Conservation (phyloP, 805 yeast genomes). For the Priceomyces fermenticarens region DNA sequence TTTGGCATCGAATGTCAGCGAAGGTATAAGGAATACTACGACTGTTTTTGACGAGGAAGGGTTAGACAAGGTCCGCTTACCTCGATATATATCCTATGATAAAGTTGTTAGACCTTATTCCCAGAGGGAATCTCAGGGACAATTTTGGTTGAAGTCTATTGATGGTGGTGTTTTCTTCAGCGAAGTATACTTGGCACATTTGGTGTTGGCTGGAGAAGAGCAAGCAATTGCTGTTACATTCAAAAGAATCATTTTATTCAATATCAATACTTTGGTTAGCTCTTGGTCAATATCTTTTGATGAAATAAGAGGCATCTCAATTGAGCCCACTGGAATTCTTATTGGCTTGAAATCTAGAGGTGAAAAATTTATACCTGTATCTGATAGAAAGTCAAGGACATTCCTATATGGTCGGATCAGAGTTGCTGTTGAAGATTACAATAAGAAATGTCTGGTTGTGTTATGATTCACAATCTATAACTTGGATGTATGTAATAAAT, state of each 20-base stretch:
- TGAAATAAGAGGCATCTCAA: constrained; percentile 63
- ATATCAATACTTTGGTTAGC: constrained; percentile 54
- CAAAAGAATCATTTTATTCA: constrained; percentile 64
- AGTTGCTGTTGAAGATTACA: constrained; percentile 77
- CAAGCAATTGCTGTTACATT: constrained; percentile 73
- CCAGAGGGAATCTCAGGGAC: constrained; percentile 88
- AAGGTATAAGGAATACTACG: constrained; percentile 90
- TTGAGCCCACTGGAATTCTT: constrained; percentile 77
- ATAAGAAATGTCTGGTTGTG: constrained; percentile 60
- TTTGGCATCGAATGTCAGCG: constrained; percentile 87
- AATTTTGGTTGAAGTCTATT: constrained; percentile 80
- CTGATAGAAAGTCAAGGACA: constrained; percentile 59
- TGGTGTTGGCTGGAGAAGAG: constrained; percentile 77
- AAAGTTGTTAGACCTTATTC: constrained; percentile 72
- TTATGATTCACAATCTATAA: constrained; percentile 10
- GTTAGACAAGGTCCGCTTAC: constrained; percentile 75
- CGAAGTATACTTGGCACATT: constrained; percentile 83
- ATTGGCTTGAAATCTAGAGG: constrained; percentile 54
- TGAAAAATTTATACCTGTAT: constrained; percentile 72
- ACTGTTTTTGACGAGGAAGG: constrained; percentile 81
- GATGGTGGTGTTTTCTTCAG: constrained; percentile 74
- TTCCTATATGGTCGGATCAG: constrained; percentile 71
- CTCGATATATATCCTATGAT: constrained; percentile 71
- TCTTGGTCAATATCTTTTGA: constrained; percentile 73
- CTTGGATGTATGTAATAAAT: constrained; percentile 12